phyloP scores from a whole-genome alignment of 148 eudicot species.

The Fagopyrum homotropicum region DNA sequence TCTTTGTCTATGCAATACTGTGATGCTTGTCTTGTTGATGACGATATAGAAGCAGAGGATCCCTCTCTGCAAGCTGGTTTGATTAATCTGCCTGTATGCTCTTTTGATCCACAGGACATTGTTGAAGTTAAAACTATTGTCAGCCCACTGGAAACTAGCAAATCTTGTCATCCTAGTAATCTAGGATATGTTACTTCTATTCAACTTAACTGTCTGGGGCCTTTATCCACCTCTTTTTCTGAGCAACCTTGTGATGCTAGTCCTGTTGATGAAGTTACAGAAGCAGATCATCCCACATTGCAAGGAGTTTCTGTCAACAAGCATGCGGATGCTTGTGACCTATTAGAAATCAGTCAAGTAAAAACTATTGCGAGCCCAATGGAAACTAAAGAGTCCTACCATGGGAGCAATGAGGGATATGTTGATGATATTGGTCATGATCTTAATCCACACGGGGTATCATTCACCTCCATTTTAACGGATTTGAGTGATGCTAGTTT shows the following conservation, averaged over 20 bases:
- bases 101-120: neutral
- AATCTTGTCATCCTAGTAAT: neutral
- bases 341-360: neutral
- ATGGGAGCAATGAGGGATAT: neutral
- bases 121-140: neutral
- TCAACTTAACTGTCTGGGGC: neutral
- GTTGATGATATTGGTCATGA: neutral
- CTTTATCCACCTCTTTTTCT: too few species aligned
- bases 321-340: conserved; percentile 12
- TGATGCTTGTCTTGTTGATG: neutral
- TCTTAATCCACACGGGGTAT: neutral
- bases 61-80: neutral
- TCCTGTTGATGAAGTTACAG: conserved; percentile 17
- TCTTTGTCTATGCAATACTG: neutral
- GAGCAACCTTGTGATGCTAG: conserved; percentile 9
- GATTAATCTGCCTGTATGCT: too few species aligned
- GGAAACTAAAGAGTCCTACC: conserved; percentile 3
- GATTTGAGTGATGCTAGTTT: neutral
- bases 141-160: neutral
- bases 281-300: conserved; percentile 14
- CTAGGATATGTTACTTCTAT: neutral
- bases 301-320: conserved; percentile 19
- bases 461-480: conserved; percentile 4
- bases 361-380: neutral
- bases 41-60: neutral